These are phyloP conservation scores for Lactarius deliciosus DNA, from an alignment of 768 basidiomycete species.

Conservation along the genomic window DNA sequence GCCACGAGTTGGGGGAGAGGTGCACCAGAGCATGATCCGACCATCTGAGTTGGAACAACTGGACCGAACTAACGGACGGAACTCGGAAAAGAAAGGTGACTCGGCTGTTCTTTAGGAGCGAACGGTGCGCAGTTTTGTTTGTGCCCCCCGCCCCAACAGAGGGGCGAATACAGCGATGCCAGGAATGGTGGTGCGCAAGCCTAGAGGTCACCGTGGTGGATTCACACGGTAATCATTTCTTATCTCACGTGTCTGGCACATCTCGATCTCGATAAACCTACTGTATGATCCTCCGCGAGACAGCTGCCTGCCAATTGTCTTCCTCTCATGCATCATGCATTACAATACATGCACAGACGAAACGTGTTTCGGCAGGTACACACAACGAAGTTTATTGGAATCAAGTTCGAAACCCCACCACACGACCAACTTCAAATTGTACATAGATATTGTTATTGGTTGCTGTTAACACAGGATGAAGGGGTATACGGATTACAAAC, in stretches of 20 bases:
- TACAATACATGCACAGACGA: background rate
- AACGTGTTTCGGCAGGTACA: background rate
- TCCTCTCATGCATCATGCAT: too few relatives aligned
- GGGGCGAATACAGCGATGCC: too few relatives aligned
- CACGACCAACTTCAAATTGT: slow-evolving; percentile 5
- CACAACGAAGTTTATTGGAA: slow-evolving; percentile 3
- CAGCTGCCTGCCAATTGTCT: background rate
- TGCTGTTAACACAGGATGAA: slow-evolving; percentile 11
- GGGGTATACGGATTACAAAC: slow-evolving; percentile 19
- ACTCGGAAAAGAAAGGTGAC: background rate
- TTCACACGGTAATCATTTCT: background rate
- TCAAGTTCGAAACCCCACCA: background rate
- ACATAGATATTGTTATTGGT: slow-evolving; percentile 19
- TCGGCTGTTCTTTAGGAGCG: background rate
- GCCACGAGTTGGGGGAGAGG: background rate
- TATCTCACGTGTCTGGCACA: background rate
- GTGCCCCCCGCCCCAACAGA: too few relatives aligned
- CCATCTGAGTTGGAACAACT: background rate
- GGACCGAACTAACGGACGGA: background rate
- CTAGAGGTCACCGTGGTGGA: background rate
- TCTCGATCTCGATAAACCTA: too few relatives aligned
- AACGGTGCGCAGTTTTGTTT: too few relatives aligned
- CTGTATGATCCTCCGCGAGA: background rate
- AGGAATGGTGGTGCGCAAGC: too few relatives aligned
- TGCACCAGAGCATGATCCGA: background rate